Conservation (phyloP, 495 filamentous ascomycete species). For the Neurospora sp. region DNA sequence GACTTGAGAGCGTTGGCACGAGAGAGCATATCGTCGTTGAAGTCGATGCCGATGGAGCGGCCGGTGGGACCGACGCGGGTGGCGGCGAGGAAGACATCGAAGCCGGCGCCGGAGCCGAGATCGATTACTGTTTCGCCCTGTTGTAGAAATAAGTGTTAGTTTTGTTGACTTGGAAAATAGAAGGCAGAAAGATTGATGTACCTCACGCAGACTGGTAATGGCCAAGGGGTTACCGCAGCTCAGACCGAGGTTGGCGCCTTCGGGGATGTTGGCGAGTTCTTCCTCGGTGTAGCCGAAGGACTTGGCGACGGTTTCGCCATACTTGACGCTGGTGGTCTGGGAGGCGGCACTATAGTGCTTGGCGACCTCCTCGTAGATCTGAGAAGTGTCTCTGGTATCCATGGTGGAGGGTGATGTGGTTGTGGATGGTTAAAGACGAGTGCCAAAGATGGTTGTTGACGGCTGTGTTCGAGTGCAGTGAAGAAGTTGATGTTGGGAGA, state of each 20-base stretch:
- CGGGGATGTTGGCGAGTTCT: slow-evolving; percentile 45
- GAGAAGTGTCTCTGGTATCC: slow-evolving; percentile 14
- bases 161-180: too few relatives aligned
- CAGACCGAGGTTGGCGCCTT: slow-evolving; percentile 52
- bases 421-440: not conserved
- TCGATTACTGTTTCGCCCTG: slow-evolving; percentile 58
- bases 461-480: not conserved
- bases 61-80: slow-evolving; percentile 45
- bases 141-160: not conserved
- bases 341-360: slow-evolving; percentile 31
- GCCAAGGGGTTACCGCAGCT: slow-evolving; percentile 59
- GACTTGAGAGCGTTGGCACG: slow-evolving; percentile 38
- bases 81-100: slow-evolving; percentile 54
- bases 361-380: slow-evolving; percentile 29
- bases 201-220: slow-evolving; percentile 42
- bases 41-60: slow-evolving; percentile 54
- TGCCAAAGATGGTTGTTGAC: not conserved
- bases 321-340: slow-evolving; percentile 17
- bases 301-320: slow-evolving; percentile 36
- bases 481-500: not conserved
- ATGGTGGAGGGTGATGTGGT: not conserved
- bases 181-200: not conserved
- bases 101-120: slow-evolving; percentile 52
- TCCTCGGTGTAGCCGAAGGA: slow-evolving; percentile 51
- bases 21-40: slow-evolving; percentile 57